phyloP scores from a whole-genome alignment of 2,329 filamentous ascomycete genomes.

The Phialophora expanda region DNA sequence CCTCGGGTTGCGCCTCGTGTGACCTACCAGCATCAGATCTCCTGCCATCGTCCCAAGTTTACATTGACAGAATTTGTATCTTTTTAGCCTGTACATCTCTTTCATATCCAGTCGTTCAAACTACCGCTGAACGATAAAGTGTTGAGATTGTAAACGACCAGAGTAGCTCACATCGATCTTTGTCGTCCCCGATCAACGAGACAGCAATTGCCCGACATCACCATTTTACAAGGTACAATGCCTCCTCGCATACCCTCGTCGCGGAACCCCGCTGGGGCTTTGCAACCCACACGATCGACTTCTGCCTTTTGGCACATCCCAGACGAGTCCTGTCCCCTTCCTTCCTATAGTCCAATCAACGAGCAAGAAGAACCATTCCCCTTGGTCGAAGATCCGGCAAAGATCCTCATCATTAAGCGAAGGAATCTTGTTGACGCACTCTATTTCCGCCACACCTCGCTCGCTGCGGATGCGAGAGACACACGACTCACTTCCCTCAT shows the following conservation, averaged over 20 bases:
- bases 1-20: not conserved
- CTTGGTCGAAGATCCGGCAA: not conserved
- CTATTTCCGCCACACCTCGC: not conserved
- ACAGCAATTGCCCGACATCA: not conserved
- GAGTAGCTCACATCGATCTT: not conserved
- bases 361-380: slow-evolving; percentile 3
- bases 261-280: not conserved
- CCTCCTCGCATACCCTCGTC: not conserved
- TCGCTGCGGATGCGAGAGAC: not conserved
- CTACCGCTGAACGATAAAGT: not conserved
- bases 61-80: not conserved
- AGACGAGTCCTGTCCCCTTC: not conserved
- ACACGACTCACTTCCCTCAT: slow-evolving; percentile 7
- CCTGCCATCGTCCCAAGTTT: not conserved
- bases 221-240: not conserved
- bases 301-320: not conserved
- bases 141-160: not conserved
- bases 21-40: not conserved
- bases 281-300: not conserved
- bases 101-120: not conserved
- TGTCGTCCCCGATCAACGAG: no score
- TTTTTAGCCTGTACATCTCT: not conserved
- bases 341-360: not conserved
- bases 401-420: slow-evolving; percentile 10
- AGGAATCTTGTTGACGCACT: slow-evolving; percentile 1